phyloP scores from a whole-genome alignment of 352 stramenopile species.

The Globisporangium parvum region DNA sequence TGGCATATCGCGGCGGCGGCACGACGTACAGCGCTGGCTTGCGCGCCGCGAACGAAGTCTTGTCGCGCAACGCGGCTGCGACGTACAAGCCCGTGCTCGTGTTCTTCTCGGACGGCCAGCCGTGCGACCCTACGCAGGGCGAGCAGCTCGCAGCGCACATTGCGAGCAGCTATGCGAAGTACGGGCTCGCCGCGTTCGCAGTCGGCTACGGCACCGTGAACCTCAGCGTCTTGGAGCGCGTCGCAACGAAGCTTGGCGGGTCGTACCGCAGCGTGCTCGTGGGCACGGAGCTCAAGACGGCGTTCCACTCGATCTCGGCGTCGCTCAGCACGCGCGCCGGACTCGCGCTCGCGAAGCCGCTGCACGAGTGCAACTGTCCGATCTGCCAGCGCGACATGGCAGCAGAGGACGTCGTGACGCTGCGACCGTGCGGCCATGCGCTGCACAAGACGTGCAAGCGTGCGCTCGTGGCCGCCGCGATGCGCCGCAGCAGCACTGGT shows the following conservation, averaged over 20 bases:
- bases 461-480: conserved; percentile 24
- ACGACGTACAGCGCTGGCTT: conserved; percentile 53
- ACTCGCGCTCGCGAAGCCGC: conserved; percentile 47
- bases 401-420: conserved; percentile 32
- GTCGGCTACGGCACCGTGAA: conserved; percentile 76
- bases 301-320: conserved; percentile 69
- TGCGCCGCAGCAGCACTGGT: background rate
- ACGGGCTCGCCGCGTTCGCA: conserved; percentile 51
- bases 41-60: conserved; percentile 48
- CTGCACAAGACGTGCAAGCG: conserved; percentile 32
- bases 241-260: conserved; percentile 51
- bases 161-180: conserved; percentile 42
- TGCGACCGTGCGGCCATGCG: conserved; percentile 30
- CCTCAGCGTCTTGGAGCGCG: conserved; percentile 41
- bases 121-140: conserved; percentile 31
- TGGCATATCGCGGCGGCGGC: conserved; percentile 36
- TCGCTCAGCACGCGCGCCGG: conserved; percentile 56
- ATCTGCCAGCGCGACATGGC: conserved; percentile 54
- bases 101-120: conserved; percentile 78
- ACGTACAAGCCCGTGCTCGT: conserved; percentile 60
- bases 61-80: conserved; percentile 59
- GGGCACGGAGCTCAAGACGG: conserved; percentile 63
- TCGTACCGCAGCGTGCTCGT: conserved; percentile 55
- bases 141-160: conserved; percentile 56
- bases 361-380: conserved; percentile 42